These are phyloP conservation scores for Suaeda aralocaspica DNA, from an alignment of 148 eudicot genomes.

Conservation along the genomic window DNA sequence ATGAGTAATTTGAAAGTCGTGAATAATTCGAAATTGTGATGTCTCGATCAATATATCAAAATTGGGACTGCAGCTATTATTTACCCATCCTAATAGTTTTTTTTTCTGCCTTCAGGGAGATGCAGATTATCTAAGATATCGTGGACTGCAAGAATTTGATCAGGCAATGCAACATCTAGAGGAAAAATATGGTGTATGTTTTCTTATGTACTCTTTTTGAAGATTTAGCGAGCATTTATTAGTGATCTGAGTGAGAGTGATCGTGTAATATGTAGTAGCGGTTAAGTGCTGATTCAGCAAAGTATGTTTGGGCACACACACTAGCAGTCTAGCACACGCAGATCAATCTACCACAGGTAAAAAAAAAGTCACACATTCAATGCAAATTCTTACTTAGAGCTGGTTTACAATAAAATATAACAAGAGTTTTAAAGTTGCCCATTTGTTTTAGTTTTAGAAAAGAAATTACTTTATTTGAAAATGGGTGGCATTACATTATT, in stretches of 20 bases:
- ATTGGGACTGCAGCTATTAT: not conserved
- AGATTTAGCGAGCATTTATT: not conserved
- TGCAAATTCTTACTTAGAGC: too few relatives aligned
- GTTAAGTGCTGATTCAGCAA: not conserved
- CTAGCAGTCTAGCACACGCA: too few relatives aligned
- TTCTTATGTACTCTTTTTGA: not conserved
- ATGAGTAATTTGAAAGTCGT: not conserved
- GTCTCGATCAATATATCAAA: too few relatives aligned
- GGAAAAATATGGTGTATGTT: constrained; percentile 72
- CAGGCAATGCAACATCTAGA: constrained; percentile 97
- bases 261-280: not conserved
- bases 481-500: too few relatives aligned
- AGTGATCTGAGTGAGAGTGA: not conserved
- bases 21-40: too few relatives aligned
- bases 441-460: too few relatives aligned
- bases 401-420: too few relatives aligned
- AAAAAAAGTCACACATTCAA: too few relatives aligned
- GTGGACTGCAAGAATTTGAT: constrained; percentile 92
- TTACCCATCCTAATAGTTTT: not conserved
- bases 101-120: constrained; percentile 60
- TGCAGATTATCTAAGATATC: constrained; percentile 81
- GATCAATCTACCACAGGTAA: too few relatives aligned
- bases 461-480: too few relatives aligned
- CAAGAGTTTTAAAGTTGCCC: too few relatives aligned
- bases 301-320: too few relatives aligned